Base-by-base conservation (phyloP, 2,329 filamentous ascomycete genomes). In the Alternaria longipes region DNA sequence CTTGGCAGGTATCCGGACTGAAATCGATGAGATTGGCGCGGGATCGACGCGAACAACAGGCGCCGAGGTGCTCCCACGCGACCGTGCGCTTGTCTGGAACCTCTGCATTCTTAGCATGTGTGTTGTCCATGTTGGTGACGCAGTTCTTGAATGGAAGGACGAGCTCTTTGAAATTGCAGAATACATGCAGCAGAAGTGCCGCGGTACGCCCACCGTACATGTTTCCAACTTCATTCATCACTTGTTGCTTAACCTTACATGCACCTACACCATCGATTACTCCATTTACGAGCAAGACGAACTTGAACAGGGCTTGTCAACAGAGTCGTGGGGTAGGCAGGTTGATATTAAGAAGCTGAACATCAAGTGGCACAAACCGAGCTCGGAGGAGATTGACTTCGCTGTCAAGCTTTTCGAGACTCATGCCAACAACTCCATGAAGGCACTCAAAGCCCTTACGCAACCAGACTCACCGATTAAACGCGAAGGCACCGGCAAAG, bases 171-270 rank as follows among this genome's bases (percentile, higher is more conserved):
- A 93, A 63, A 94, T 99, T 76, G 93, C 94, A 12, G 85, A 91
- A 56, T 98, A 94, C 80, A 98, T 99, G 94, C 95, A 99, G 78
- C 89, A 95, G 70, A 94, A 93, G 74, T 99, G 95, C 79, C 90
- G 92, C 70, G 95, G 95, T 22, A 90, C 97, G 61, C 93, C 95
- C 0, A 97, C 95, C 1, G 93, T 98, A 46, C 93, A 99, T 78
- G 91, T 98, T 41, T 98, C 94, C 60, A 99, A 99, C 80, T 97
- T 94, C 78, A 94, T 98, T 58, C 95, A 99, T 79, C 96, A 99
- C 78, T 85, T 99, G 38, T 85, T 99, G 14, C 89, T 99, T 65
- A 98, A 98, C 77, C 83, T 98, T 54, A 98, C 95, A 0, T 91
- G 94, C 65, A 97, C 93, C 0, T 99, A 98, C 75, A 93, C 94